Conservation (phyloP, 2,329 filamentous ascomycete species). For the Plenodomus biglobosus region DNA sequence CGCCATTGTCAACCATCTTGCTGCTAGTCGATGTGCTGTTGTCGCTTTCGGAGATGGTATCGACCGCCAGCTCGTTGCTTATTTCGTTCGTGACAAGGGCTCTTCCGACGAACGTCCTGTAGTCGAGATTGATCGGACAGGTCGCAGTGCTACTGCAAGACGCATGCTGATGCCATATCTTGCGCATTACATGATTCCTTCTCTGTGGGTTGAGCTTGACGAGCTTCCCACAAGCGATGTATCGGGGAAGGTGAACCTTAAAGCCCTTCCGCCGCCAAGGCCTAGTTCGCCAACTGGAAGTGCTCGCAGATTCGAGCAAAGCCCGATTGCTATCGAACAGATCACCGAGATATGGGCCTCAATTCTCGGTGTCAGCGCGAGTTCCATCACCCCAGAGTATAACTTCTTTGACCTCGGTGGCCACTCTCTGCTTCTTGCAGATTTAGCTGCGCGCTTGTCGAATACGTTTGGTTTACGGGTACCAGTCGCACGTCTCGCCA, state of each 20-base stretch:
- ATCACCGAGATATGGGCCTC: constrained; percentile 73
- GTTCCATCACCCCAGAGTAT: constrained; percentile 66
- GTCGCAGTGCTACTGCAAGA: constrained; percentile 69
- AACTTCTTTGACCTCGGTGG: constrained; percentile 82
- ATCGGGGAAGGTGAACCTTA: constrained; percentile 76
- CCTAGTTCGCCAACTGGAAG: constrained; percentile 51
- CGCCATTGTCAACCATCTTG: constrained; percentile 68
- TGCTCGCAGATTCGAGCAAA: constrained; percentile 57
- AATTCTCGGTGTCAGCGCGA: constrained; percentile 65
- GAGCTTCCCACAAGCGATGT: constrained; percentile 74
- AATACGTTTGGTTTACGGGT: constrained; percentile 72
- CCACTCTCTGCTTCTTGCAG: constrained; percentile 75
- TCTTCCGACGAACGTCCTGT: constrained; percentile 59
- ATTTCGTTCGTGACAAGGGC: constrained; percentile 69
- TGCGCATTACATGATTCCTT: constrained; percentile 81
- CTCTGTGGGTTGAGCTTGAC: constrained; percentile 73
- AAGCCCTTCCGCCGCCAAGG: constrained; percentile 65
- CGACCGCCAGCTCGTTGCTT: constrained; percentile 74
- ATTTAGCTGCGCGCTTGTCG: constrained; percentile 70
- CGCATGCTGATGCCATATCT: constrained; percentile 65
- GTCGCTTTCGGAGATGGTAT: constrained; percentile 74
- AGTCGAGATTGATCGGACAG: constrained; percentile 68
- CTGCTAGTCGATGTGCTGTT: constrained; percentile 71
- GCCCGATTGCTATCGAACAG: constrained; percentile 66
- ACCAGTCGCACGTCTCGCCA: constrained; percentile 69